Base-by-base conservation (phyloP, 306 rosid species). In the Comarum palustre region DNA sequence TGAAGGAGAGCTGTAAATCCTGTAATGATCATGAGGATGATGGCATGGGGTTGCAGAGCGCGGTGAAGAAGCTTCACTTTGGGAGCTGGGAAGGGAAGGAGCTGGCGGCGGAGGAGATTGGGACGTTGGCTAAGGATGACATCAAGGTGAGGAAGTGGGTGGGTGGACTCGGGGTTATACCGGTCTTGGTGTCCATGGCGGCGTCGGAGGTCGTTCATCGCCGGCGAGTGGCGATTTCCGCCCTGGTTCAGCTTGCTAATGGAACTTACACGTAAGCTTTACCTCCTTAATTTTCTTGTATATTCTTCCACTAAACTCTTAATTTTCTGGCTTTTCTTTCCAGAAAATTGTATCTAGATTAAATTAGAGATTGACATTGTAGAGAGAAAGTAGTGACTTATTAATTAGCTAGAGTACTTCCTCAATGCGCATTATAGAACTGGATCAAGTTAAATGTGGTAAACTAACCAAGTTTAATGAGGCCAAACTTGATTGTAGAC, bases 1-100 rank as follows among this genome's bases (percentile, higher is more conserved):
- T 73, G 79, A 88, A 73, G 42, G 66, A 79, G 45, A 61, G 24
- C 5, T 29, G 52, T 19, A 48, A 48, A n/a, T n/a, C n/a, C n/a
- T n/a, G n/a, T n/a, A n/a, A n/a, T 50, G 70, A 48, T 5, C 77
- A 68, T 4, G 86, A 68, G 46, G 90, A 79, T 13, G 72, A 65
- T 11, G 78, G 55, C 46, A 77, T 51, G 52, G 79, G 77, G 82
- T 72, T 95, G 76, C 90, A 89, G 76, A 88, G 73, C 81, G 83
- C 90, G 5, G 99, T 95, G 83, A 95, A 95, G 89, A 86, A 78
- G 79, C 96, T 95, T 78, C 95, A 95, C 85, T 95, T 95, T 27
- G 99, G 99, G 38, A 82, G 80, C 77, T 87, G 90, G 89, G 88
- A 85, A 78, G 96, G 91, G 90, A 95, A 87, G 72, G 96, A 89